Percentiles rank a stretch among this genome's conserved stretches.
Conservation (phyloP, 768 basidiomycete species). For the Psilocybe sp. region DNA sequence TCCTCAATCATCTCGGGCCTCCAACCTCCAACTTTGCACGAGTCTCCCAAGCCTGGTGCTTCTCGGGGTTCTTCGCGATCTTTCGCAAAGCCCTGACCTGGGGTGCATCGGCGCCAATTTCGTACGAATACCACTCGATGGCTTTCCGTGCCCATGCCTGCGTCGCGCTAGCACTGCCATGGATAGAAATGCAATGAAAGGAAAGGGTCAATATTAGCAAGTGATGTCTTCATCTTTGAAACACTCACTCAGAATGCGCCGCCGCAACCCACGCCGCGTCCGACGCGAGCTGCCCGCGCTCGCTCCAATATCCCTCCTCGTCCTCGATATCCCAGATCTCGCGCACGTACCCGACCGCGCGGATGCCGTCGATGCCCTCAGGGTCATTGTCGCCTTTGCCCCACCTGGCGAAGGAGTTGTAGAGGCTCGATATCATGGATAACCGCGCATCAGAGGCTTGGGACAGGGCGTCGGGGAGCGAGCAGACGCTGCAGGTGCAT, state of each 20-base stretch:
- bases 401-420: constrained; percentile 50
- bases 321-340: constrained; percentile 58
- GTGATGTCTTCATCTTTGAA: neutral
- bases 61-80: constrained; percentile 32
- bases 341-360: constrained; percentile 26
- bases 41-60: constrained; percentile 48
- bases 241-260: constrained; percentile 59
- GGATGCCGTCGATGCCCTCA: constrained; percentile 47
- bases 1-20: constrained; percentile 20
- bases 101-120: constrained; percentile 54
- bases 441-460: constrained; percentile 51
- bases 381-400: constrained; percentile 37
- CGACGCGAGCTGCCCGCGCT: constrained; percentile 58
- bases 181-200: constrained; percentile 6
- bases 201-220: neutral
- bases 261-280: constrained; percentile 61
- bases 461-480: constrained; percentile 46
- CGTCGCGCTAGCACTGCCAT: constrained; percentile 40
- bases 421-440: constrained; percentile 40
- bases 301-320: constrained; percentile 65
- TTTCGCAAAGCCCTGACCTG: constrained; percentile 38
- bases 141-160: constrained; percentile 50
- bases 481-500: constrained; percentile 58
- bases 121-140: constrained; percentile 51
- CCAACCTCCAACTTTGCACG: constrained; percentile 34